Evolutionary conservation across 169 alveolate species (phyloP).

Genomic region (Pseudocohnilembus persalinus): DNA sequence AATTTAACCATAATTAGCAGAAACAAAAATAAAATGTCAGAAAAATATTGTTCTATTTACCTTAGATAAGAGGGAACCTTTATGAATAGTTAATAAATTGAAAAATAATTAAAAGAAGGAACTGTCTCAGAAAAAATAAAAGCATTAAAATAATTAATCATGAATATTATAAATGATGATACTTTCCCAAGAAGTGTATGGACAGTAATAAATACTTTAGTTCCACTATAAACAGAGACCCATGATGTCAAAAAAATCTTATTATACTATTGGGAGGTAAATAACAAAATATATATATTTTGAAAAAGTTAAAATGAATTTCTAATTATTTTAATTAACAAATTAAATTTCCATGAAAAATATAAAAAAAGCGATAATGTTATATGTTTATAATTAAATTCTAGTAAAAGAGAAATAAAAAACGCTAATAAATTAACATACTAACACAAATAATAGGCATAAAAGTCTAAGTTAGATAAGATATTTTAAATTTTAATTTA

Average conservation of each 20-base stretch:
- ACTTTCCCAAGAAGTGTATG: conserved; percentile 73
- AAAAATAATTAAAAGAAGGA: background rate
- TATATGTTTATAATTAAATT: no score
- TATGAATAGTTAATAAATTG: conserved; percentile 9
- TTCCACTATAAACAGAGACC: conserved; percentile 66
- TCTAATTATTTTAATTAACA: no score
- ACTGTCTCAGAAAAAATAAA: conserved; percentile 30
- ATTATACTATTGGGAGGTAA: conserved; percentile 93
- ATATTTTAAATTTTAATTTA: no score
- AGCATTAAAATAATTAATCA: conserved; percentile 71
- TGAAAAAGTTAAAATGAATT: no score
- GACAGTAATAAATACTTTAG: conserved; percentile 65
- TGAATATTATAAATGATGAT: conserved; percentile 78
- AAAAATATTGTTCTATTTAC: background rate
- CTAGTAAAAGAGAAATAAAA: no score
- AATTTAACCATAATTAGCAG: no score
- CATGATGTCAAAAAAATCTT: conserved; percentile 90
- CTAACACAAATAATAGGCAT: no score
- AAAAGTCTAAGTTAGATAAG: no score
- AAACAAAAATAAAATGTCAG: background rate
- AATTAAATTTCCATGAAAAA: no score
- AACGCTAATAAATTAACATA: no score
- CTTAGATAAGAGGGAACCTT: background rate
- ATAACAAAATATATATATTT: no score
- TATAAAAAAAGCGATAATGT: no score